A percentile compares a stretch with the other conserved stretches of the same genome.
phyloP scores from a whole-genome alignment of 73 alveolate genomes.

The Symbiodinium pilosum region DNA sequence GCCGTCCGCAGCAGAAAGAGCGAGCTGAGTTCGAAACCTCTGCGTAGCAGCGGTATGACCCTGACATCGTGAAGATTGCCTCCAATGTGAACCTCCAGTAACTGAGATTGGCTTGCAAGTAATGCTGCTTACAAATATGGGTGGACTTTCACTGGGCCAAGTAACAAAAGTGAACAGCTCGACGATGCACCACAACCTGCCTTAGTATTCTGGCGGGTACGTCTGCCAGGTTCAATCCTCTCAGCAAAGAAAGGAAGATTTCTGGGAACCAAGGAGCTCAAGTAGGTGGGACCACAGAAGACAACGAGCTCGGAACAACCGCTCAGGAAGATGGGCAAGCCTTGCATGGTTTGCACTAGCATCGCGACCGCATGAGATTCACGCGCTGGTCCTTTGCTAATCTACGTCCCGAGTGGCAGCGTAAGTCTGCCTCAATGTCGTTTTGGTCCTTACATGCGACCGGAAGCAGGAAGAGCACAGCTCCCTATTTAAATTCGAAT shows the following conservation, averaged over 20 bases:
- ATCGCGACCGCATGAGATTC: no score
- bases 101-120: no score
- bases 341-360: background rate
- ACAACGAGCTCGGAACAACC: constrained; percentile 71
- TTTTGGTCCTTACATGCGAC: constrained; percentile 16
- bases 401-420: background rate
- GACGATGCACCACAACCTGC: constrained; percentile 76
- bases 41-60: constrained; percentile 63
- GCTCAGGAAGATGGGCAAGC: constrained; percentile 64
- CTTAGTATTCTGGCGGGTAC: no score
- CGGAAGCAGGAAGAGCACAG: background rate
- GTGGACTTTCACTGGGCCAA: background rate
- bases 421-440: constrained; percentile 81
- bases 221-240: no score
- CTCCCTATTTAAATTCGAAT: no score
- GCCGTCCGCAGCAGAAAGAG: background rate
- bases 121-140: no score
- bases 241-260: no score
- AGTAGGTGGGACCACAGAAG: constrained; percentile 66
- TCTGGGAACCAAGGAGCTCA: background rate
- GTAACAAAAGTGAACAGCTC: constrained; percentile 70
- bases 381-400: no score
- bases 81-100: constrained; percentile 87
- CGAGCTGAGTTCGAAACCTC: background rate
- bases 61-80: constrained; percentile 57